Percentiles rank a stretch among this genome's conserved stretches.
phyloP scores from a whole-genome alignment of 257 asterid species.

The Paulownia fortunei region DNA sequence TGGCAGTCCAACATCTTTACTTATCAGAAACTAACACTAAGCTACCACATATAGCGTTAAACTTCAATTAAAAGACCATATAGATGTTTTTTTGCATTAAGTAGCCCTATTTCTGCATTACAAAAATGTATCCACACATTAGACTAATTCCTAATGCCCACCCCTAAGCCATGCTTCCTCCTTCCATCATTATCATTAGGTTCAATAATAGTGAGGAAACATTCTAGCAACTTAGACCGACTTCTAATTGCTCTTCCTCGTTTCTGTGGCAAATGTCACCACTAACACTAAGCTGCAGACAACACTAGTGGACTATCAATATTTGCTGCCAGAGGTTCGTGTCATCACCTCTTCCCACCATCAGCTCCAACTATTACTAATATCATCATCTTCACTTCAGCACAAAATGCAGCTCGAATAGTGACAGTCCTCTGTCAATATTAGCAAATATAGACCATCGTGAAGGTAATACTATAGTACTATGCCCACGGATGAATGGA shows the following conservation, averaged over 20 bases:
- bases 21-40: not conserved
- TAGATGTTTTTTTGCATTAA: not conserved
- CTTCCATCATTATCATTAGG: not conserved
- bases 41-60: constrained; percentile 1
- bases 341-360: not conserved
- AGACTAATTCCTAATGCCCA: not conserved
- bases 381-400: not conserved
- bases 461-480: not conserved
- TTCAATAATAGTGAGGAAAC: not conserved
- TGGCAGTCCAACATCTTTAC: not conserved
- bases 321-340: not conserved
- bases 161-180: not conserved
- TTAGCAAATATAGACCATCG: not conserved
- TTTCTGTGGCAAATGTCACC: not conserved
- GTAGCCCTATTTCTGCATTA: not conserved
- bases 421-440: not conserved
- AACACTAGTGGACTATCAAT: not conserved
- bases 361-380: not conserved
- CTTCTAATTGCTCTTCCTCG: not conserved
- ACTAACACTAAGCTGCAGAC: not conserved
- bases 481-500: constrained; percentile 14
- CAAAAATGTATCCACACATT: not conserved
- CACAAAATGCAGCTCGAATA: not conserved
- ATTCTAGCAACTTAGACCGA: not conserved
- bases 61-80: not conserved